These are phyloP conservation scores for Sherardia arvensis DNA, from an alignment of 257 asterid species.

Conservation along the genomic window DNA sequence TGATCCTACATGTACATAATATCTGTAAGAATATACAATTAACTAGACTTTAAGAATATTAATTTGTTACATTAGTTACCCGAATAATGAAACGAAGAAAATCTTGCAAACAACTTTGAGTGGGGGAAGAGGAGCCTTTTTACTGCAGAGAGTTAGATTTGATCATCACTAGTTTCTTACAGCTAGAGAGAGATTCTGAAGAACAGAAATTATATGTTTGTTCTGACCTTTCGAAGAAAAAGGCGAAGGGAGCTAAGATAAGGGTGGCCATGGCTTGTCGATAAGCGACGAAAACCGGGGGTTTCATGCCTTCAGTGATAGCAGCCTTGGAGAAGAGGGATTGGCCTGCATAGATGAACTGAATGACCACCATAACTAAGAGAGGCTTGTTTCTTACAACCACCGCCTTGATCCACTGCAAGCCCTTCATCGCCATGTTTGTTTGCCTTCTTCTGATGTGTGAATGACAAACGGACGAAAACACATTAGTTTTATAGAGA, in stretches of 20 bases:
- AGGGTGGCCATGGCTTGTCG: constrained; percentile 50
- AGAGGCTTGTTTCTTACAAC: constrained; percentile 24
- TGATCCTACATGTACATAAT: constrained; percentile 30
- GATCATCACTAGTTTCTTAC: neutral
- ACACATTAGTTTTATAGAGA: too few relatives aligned
- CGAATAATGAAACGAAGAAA: constrained; percentile 32
- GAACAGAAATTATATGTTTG: neutral
- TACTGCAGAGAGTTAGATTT: constrained; percentile 18
- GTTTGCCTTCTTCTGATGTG: too few relatives aligned
- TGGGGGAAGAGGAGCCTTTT: constrained; percentile 23
- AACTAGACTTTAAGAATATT: too few relatives aligned
- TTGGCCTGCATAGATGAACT: constrained; percentile 39
- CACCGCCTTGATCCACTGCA: neutral
- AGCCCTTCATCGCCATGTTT: neutral
- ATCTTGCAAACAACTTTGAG: constrained; percentile 33
- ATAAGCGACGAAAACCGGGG: constrained; percentile 43
- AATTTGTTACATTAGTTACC: constrained; percentile 32
- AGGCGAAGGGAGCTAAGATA: constrained; percentile 44
- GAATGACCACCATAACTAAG: constrained; percentile 36
- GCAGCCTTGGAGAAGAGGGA: constrained; percentile 47
- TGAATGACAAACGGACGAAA: too few relatives aligned
- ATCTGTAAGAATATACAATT: neutral
- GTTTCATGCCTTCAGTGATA: constrained; percentile 46
- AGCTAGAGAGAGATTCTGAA: too few relatives aligned
- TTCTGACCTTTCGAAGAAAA: constrained; percentile 25